phyloP scores from a whole-genome alignment of 177 flowering plant genomes.

The Telopea speciosissima region DNA sequence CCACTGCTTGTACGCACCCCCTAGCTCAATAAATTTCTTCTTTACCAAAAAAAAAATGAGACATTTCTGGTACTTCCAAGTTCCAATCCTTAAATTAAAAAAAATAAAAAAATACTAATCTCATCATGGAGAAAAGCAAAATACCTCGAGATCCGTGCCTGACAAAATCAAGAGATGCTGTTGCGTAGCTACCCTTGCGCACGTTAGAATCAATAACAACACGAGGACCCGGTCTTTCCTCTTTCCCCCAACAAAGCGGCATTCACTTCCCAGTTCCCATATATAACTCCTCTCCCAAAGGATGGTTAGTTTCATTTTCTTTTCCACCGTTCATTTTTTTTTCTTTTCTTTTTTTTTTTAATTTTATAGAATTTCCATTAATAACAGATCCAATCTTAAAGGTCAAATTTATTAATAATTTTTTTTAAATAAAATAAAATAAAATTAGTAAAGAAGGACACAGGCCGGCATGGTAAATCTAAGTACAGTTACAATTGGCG shows the following conservation, averaged over 20 bases:
- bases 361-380: too few relatives aligned
- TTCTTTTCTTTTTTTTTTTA: neutral
- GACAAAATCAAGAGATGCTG: neutral
- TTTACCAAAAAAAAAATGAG: too few relatives aligned
- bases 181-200: neutral
- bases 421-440: too few relatives aligned
- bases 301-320: constrained; percentile 24
- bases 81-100: too few relatives aligned
- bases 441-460: neutral
- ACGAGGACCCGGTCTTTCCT: neutral
- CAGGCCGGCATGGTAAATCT: constrained; percentile 22
- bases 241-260: constrained; percentile 34
- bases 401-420: too few relatives aligned
- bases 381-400: neutral
- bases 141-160: too few relatives aligned
- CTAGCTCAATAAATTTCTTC: too few relatives aligned
- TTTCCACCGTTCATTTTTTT: constrained; percentile 19
- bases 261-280: constrained; percentile 21
- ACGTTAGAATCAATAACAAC: neutral
- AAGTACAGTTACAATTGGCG: constrained; percentile 16
- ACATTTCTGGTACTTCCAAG: too few relatives aligned
- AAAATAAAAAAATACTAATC: too few relatives aligned
- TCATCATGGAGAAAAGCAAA: too few relatives aligned
- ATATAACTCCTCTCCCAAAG: constrained; percentile 30
- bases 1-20: too few relatives aligned